Base-by-base conservation (phyloP, 805 yeast species). In the Zygosaccharomyces rouxii region DNA sequence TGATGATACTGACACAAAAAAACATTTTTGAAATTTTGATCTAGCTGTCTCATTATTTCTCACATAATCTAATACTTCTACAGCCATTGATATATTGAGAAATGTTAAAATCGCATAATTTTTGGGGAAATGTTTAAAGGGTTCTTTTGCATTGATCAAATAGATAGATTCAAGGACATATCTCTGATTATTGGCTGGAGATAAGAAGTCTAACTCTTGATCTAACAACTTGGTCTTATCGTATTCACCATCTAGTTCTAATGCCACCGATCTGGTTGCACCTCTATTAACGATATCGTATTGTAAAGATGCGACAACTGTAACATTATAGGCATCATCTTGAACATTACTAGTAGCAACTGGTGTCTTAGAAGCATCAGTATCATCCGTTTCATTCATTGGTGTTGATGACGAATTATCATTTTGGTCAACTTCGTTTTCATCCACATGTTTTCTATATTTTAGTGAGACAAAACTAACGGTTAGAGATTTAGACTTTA, bases 401-500 rank as follows among this genome's bases (percentile, higher is more conserved):
- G 7, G 28, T 9, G 28, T 25, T 5, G 28, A 25, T 1, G 10
- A 25, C 3, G 28, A 25, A 50, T 71, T 71, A 3, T 38, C 37
- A 4, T 46, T 38, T 5, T 46, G 42, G 13, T 45, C 51, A 11
- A 44, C 46, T 23, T 37, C 37, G 7, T 35, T 28, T 13, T 29
- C 22, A 3, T 39, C 33, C 14, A 42, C 48, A 16, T 49, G 47
- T 16, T 44, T 76, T 72, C 55, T 74, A 23, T 66, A 64, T 41
- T 67, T 67, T 25, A 66, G 44, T 1, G 54, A 50, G 0, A 71
- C 68, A 51, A 71, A 71, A 44, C 62, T 59, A 37, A 76, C 55
- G 22, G 62, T 54, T 43, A 77, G 52, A 4, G 62, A 50, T 13
- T 73, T 71, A 0, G 78, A 75, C 13, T 71, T 66, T 19, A 75